These are phyloP conservation scores for Ophiostoma triangulosporum DNA, from an alignment of 2,329 filamentous ascomycete genomes.

Conservation along the genomic window DNA sequence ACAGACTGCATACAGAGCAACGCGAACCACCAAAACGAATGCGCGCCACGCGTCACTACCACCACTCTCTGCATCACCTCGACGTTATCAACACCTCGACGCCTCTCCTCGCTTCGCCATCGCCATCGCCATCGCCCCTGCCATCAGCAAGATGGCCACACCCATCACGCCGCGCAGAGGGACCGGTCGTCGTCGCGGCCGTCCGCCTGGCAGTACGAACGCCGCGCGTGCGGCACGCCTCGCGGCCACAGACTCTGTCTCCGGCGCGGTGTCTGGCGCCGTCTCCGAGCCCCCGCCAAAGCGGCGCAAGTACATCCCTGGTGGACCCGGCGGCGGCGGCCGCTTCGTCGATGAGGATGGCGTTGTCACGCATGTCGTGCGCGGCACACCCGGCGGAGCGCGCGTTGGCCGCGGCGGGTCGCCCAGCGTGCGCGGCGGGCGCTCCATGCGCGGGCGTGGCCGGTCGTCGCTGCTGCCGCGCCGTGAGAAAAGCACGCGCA, in stretches of 20 bases:
- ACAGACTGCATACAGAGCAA: too few relatives aligned
- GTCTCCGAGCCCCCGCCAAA: conserved; percentile 52
- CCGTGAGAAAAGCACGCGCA: conserved; percentile 43
- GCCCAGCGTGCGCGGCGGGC: conserved; percentile 33
- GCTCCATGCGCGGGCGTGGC: conserved; percentile 11
- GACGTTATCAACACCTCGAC: too few relatives aligned
- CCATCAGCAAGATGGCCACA: conserved; percentile 11
- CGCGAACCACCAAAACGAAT: too few relatives aligned
- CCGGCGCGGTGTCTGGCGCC: background rate
- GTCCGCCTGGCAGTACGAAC: conserved; percentile 23
- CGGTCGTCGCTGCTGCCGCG: conserved; percentile 36
- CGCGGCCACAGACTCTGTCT: conserved; percentile 18
- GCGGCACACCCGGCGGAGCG: conserved; percentile 2
- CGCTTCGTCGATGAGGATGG: conserved; percentile 66
- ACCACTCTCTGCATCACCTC: too few relatives aligned
- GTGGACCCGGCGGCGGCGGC: conserved; percentile 74
- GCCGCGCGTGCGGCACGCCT: conserved; percentile 23
- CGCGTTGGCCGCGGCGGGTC: conserved; percentile 24
- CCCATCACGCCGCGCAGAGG: conserved; percentile 28
- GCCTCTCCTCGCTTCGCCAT: background rate
- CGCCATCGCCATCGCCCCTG: background rate
- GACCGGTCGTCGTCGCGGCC: conserved; percentile 32
- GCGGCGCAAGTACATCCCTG: conserved; percentile 67
- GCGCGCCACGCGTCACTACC: too few relatives aligned
- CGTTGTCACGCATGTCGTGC: conserved; percentile 19